Evolutionary conservation across 345 rosid genomes (phyloP).

Genomic region (Pelargonium nanum): DNA sequence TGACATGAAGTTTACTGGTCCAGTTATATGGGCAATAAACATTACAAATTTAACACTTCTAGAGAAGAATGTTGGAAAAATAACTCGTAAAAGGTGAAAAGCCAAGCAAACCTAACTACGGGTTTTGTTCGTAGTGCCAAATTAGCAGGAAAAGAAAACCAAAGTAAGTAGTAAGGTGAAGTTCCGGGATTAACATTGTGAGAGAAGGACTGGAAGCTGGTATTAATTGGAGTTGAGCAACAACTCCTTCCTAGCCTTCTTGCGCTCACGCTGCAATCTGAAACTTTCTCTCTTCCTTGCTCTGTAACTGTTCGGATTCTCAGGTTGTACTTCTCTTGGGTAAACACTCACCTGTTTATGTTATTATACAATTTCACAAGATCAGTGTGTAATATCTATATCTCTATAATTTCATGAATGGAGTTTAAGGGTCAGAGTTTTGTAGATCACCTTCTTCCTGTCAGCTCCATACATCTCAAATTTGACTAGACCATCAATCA

Average conservation of each 20-base stretch:
- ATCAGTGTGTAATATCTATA: background rate
- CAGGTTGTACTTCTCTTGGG: slow-evolving; percentile 64
- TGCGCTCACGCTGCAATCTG: slow-evolving; percentile 63
- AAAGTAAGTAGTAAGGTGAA: too few relatives aligned
- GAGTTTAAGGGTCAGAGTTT: background rate
- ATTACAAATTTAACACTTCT: too few relatives aligned
- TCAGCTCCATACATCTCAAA: slow-evolving; percentile 90
- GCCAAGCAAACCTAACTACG: too few relatives aligned
- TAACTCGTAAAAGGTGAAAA: too few relatives aligned
- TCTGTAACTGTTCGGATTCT: slow-evolving; percentile 81
- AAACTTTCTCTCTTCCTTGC: slow-evolving; percentile 78
- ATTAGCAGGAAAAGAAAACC: too few relatives aligned
- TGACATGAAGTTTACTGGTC: too few relatives aligned
- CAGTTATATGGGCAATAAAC: too few relatives aligned
- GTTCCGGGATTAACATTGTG: too few relatives aligned
- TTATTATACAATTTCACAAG: background rate
- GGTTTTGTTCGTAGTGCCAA: too few relatives aligned
- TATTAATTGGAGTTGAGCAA: slow-evolving; percentile 45
- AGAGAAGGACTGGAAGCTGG: too few relatives aligned
- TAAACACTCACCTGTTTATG: slow-evolving; percentile 59
- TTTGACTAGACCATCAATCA: slow-evolving; percentile 86
- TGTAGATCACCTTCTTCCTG: slow-evolving; percentile 46
- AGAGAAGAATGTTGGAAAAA: too few relatives aligned
- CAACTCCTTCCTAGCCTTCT: slow-evolving; percentile 66
- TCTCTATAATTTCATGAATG: background rate